Base-by-base conservation (phyloP, 139 green algal genomes). In the Bryopsis sp. region DNA sequence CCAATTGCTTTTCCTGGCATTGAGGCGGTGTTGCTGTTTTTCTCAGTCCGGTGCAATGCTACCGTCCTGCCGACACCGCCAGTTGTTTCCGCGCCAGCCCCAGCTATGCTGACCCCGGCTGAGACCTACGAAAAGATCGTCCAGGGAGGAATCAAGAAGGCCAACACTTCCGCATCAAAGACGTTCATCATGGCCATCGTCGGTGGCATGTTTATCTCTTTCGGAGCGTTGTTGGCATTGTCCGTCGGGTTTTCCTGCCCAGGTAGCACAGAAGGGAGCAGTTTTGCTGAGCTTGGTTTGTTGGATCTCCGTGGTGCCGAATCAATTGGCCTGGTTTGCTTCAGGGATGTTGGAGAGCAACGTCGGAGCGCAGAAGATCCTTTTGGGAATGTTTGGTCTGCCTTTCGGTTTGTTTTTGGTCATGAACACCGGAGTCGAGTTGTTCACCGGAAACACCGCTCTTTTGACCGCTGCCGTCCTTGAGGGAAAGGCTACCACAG, bases 381-480 rank as follows among this genome's bases (percentile, higher is more conserved):
- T 82, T 2, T 75, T 70, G 35, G 76, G 76, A 26, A 37, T 70
- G 24, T 79, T 75, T 8, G 78, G 71, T 22, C 79, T 91, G 64
- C 84, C 86, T 8, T 82, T 83, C 64, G 86, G 84, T 31, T 74
- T 92, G 60, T 68, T 88, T 8, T 71, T 82, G 59, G 74, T 80
- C 31, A 36, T 86, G 22, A 67, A 83, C 33, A 85, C 79, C 33
- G 89, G 89, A 6, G 80, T 79, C 2, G 89, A 95, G 78, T 81
- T 96, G 43, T 96, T 91, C 74, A 96, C 88, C n/a, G 84, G 85
- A 57, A 95, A 96, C 78, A 82, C 86, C 34, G 79, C 84, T 0
- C 60, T 90, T 34, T 75, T 91, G 46, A 81, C 82, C 1, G 70
- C 77, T 22, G 87, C 89, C 0, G 48, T 86, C 22, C 68, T 81